Conservation (phyloP, 1,284 basidiomycete species). For the Boletellus sp. region DNA sequence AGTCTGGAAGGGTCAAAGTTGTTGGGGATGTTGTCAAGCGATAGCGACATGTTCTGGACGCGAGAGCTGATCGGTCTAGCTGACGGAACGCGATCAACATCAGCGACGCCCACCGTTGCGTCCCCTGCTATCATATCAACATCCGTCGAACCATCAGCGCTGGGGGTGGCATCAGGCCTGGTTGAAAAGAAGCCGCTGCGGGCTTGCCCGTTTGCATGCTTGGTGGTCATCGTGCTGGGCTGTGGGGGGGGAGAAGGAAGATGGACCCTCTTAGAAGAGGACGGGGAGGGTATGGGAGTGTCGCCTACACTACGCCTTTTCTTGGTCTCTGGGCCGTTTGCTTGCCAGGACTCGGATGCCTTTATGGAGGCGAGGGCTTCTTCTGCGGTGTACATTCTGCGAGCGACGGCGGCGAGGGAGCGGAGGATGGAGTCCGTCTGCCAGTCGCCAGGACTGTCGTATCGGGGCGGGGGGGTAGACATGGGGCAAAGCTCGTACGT, state of each 20-base stretch:
- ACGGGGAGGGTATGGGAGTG: constrained; percentile 29
- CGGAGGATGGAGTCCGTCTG: constrained; percentile 61
- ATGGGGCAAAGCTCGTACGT: constrained; percentile 49
- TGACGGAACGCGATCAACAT: constrained; percentile 21
- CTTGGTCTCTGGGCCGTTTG: constrained; percentile 43
- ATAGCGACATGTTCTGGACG: constrained; percentile 35
- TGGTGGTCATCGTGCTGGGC: constrained; percentile 24
- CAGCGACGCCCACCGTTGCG: constrained; percentile 30
- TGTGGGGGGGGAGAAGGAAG: constrained; percentile 20
- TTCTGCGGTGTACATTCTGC: constrained; percentile 62
- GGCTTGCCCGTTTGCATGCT: constrained; percentile 10
- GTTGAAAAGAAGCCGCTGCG: constrained; percentile 26
- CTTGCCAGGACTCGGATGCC: constrained; percentile 36
- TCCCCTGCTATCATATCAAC: constrained; percentile 30
- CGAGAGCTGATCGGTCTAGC: constrained; percentile 29
- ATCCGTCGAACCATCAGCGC: constrained; percentile 17
- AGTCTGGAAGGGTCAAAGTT: constrained; percentile 35
- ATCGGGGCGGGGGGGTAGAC: constrained; percentile 54
- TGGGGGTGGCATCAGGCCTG: constrained; percentile 17
- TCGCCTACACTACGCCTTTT: constrained; percentile 50
- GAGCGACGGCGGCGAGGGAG: constrained; percentile 51
- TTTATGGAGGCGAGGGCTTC: constrained; percentile 41
- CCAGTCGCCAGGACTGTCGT: constrained; percentile 62
- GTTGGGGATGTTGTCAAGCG: constrained; percentile 43
- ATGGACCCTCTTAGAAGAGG: constrained; percentile 28